Evolutionary conservation across 345 rosid species (phyloP).

Genomic region (Hirschfeldia incana): DNA sequence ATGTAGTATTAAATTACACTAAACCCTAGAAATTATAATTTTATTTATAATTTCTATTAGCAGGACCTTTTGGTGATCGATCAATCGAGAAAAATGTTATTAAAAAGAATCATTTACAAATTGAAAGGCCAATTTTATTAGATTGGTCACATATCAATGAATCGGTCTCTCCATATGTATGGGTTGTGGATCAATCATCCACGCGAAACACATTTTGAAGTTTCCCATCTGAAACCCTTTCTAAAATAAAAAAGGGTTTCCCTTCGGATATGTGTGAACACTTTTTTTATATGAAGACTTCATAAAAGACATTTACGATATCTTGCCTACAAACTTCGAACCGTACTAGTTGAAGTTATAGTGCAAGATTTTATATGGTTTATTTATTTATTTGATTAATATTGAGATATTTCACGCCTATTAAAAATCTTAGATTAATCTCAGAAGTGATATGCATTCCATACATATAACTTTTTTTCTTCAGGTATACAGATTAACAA

Average conservation of each 20-base stretch:
- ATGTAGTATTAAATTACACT: background rate
- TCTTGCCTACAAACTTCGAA: background rate
- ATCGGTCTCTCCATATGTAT: background rate
- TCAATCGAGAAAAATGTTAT: background rate
- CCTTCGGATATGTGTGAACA: constrained; percentile 21
- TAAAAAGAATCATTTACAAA: background rate
- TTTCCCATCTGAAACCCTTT: background rate
- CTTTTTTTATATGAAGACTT: constrained; percentile 16
- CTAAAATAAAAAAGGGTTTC: background rate
- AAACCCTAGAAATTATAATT: background rate
- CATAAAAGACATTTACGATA: constrained; percentile 4
- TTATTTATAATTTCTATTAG: background rate
- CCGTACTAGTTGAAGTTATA: background rate
- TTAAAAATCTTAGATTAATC: no score
- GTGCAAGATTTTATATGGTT: constrained; percentile 11
- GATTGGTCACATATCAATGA: constrained; percentile 3
- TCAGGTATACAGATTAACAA: no score
- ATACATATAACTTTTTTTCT: no score
- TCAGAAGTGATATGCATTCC: no score
- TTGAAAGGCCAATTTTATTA: background rate
- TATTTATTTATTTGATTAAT: no score
- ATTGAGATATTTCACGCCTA: no score
- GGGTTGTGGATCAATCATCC: constrained; percentile 13
- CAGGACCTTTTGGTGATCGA: background rate
- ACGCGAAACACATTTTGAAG: constrained; percentile 38